A percentile compares a stretch with the other conserved stretches of the same genome.
Evolutionary conservation across 2,329 filamentous ascomycete genomes (phyloP).

Genomic region (Aspergillus floridensis): DNA sequence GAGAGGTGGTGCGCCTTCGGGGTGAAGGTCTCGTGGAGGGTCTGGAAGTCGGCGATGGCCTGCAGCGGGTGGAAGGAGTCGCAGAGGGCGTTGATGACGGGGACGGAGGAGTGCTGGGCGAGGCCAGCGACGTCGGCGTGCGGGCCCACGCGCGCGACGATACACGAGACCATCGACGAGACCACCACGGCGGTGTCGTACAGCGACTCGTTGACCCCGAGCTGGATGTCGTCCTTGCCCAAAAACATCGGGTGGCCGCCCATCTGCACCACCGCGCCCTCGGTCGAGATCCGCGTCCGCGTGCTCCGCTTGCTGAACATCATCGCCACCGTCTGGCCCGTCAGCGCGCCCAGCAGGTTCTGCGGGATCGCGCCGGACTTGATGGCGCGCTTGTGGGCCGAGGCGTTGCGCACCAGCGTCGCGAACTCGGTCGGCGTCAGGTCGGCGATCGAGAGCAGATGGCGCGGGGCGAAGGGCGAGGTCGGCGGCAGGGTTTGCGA

Average conservation of each 20-base stretch:
- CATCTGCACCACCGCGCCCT: slow-evolving; percentile 82
- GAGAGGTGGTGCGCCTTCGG: slow-evolving; percentile 39
- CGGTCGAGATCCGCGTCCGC: slow-evolving; percentile 87
- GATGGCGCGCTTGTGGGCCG: slow-evolving; percentile 70
- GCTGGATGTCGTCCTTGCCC: slow-evolving; percentile 91
- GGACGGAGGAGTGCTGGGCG: slow-evolving; percentile 70
- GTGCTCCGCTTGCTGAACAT: slow-evolving; percentile 97
- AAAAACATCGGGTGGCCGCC: slow-evolving; percentile 96
- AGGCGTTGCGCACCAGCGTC: slow-evolving; percentile 78
- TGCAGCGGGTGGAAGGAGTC: slow-evolving; percentile 93
- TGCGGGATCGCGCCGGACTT: slow-evolving; percentile 65
- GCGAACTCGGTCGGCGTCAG: slow-evolving; percentile 76
- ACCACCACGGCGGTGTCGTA: slow-evolving; percentile 89
- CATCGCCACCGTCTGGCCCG: slow-evolving; percentile 83
- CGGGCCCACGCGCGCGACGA: slow-evolving; percentile 74
- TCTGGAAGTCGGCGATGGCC: slow-evolving; percentile 90
- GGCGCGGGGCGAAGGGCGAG: slow-evolving; percentile 67
- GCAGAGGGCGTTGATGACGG: slow-evolving; percentile 83
- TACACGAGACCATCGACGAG: slow-evolving; percentile 85
- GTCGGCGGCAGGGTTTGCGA: slow-evolving; percentile 42
- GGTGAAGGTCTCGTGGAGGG: slow-evolving; percentile 75
- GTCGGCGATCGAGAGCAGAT: slow-evolving; percentile 89
- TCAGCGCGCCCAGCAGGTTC: slow-evolving; percentile 60
- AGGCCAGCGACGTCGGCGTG: slow-evolving; percentile 72
- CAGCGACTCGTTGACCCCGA: slow-evolving; percentile 92